These are phyloP conservation scores for Limtongozyma cylindracea DNA, from an alignment of 805 yeast genomes.

Conservation along the genomic window DNA sequence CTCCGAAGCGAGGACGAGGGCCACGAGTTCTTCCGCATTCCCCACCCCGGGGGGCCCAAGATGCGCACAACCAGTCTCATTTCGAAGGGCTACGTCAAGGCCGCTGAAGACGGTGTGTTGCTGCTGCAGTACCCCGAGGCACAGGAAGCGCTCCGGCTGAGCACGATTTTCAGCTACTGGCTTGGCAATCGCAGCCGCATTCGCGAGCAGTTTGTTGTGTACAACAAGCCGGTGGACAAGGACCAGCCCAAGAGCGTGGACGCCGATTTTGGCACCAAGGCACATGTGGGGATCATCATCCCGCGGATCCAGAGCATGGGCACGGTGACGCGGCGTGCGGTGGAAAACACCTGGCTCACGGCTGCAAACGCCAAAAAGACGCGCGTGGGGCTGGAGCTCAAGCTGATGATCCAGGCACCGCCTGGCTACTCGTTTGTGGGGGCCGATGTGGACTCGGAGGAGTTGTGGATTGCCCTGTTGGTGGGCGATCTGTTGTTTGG, in stretches of 20 bases:
- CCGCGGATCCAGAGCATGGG: constrained; percentile 88
- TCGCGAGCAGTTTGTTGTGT: constrained; percentile 64
- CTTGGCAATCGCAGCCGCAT: constrained; percentile 73
- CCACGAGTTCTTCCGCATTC: constrained; percentile 37
- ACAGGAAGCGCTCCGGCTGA: constrained; percentile 49
- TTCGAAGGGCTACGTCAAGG: constrained; percentile 47
- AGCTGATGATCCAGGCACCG: constrained; percentile 72
- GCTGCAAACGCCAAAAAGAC: constrained; percentile 81
- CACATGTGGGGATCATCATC: constrained; percentile 40
- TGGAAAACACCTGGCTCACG: constrained; percentile 92
- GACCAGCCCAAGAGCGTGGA: constrained; percentile 5
- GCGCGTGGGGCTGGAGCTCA: constrained; percentile 82
- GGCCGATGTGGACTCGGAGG: constrained; percentile 97
- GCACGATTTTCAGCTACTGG: constrained; percentile 80
- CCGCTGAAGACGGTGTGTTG: constrained; percentile 49
- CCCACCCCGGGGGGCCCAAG: constrained; percentile 67
- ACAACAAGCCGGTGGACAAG: constrained; percentile 5
- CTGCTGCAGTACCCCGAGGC: constrained; percentile 55
- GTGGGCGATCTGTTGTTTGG: constrained; percentile 81
- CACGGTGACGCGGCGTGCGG: constrained; percentile 87
- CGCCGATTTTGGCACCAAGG: constrained; percentile 5
- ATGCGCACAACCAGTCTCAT: constrained; percentile 53
- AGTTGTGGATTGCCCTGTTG: constrained; percentile 90
- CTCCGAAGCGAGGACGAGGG: constrained; percentile 2
- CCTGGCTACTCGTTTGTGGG: constrained; percentile 81